Conservation (phyloP, 2,329 filamentous ascomycete species). For the Grosmannia clavigera region DNA sequence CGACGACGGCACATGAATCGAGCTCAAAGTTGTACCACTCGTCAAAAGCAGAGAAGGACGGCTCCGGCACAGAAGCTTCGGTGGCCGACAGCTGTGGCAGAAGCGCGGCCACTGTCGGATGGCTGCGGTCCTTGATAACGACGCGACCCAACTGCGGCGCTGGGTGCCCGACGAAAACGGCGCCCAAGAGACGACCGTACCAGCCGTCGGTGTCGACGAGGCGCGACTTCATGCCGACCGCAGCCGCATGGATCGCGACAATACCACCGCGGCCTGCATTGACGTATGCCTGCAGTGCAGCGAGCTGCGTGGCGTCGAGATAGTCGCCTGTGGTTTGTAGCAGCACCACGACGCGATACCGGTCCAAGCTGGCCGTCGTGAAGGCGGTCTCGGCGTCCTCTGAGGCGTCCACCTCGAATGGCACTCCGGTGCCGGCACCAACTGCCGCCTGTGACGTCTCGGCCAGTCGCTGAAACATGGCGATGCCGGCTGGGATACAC, state of each 20-base stretch:
- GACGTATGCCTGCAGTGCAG: constrained; percentile 21
- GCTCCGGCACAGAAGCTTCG: constrained; percentile 2
- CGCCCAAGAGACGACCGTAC: constrained; percentile 27
- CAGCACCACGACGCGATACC: constrained; percentile 24
- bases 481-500: constrained; percentile 25
- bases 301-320: constrained; percentile 20
- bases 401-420: constrained; percentile 22
- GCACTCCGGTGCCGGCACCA: constrained; percentile 4
- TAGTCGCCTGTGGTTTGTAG: constrained; percentile 27
- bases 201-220: constrained; percentile 15
- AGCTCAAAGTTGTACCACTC: constrained; percentile 30
- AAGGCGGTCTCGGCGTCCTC: constrained; percentile 23
- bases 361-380: constrained; percentile 17
- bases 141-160: constrained; percentile 22
- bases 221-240: constrained; percentile 18
- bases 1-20: constrained; percentile 1
- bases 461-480: constrained; percentile 19
- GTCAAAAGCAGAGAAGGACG: constrained; percentile 20
- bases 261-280: constrained; percentile 21
- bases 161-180: constrained; percentile 25
- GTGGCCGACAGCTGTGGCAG: constrained; percentile 10
- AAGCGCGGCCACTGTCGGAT: constrained; percentile 18
- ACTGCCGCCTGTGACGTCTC: constrained; percentile 6
- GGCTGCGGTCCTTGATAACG: constrained; percentile 16
- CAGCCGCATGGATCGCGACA: constrained; percentile 28